These are phyloP conservation scores for Lantana camara DNA, from an alignment of 257 asterid species.

Conservation along the genomic window DNA sequence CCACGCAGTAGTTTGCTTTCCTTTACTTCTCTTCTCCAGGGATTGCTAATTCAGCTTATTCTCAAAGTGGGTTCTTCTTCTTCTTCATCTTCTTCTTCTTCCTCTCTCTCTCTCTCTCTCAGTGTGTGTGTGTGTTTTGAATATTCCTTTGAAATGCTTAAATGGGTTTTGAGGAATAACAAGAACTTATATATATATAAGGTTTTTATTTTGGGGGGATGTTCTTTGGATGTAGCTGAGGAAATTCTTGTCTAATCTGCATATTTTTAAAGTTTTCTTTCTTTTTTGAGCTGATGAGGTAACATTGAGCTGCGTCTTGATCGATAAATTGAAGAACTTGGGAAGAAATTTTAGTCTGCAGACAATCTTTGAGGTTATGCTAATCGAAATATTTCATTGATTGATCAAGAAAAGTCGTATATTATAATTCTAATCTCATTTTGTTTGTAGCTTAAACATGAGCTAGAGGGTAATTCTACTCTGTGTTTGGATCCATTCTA, in stretches of 20 bases:
- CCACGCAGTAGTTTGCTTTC: constrained; percentile 28
- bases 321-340: too few species aligned
- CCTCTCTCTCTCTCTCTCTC: neutral
- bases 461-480: neutral
- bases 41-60: constrained; percentile 25
- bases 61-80: constrained; percentile 27
- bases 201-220: too few species aligned
- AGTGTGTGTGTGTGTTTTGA: neutral
- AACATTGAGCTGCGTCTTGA: too few species aligned
- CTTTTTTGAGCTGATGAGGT: too few species aligned
- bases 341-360: too few species aligned
- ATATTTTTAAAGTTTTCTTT: too few species aligned
- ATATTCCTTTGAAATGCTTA: constrained; percentile 7
- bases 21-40: constrained; percentile 15
- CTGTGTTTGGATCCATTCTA: neutral
- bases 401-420: too few species aligned
- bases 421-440: too few species aligned
- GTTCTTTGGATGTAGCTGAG: neutral
- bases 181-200: too few species aligned
- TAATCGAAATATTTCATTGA: too few species aligned
- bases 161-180: constrained; percentile 3
- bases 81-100: constrained; percentile 27
- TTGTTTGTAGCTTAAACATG: neutral
- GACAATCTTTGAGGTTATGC: too few species aligned
- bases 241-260: constrained; percentile 6